phyloP scores from a whole-genome alignment of 106 monocot species.

The Dioscorea alata region DNA sequence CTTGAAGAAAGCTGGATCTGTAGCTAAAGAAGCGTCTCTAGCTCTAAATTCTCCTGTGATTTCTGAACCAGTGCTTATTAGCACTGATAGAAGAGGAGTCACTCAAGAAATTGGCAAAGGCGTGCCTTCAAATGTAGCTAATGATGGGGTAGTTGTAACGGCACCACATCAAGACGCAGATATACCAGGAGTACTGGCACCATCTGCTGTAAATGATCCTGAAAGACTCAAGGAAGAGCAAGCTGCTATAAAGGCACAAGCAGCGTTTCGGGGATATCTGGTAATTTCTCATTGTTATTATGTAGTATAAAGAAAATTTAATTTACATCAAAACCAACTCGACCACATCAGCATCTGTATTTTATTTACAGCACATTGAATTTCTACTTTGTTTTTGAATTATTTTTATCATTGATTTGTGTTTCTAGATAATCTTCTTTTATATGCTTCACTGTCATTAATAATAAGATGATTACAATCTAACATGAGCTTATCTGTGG shows the following conservation, averaged over 20 bases:
- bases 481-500: too few relatives aligned
- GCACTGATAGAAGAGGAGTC: conserved; percentile 25
- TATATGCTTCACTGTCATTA: too few relatives aligned
- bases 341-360: neutral
- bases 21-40: conserved; percentile 22
- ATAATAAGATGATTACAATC: too few relatives aligned
- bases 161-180: conserved; percentile 15
- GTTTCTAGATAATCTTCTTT: too few relatives aligned
- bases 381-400: too few relatives aligned
- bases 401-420: too few relatives aligned
- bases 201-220: conserved; percentile 18
- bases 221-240: conserved; percentile 46
- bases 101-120: conserved; percentile 24
- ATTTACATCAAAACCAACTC: neutral
- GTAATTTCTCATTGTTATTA: conserved; percentile 23
- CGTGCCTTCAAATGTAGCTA: conserved; percentile 19
- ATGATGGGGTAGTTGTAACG: conserved; percentile 13
- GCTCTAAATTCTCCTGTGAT: conserved; percentile 52
- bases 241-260: conserved; percentile 78
- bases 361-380: too few relatives aligned
- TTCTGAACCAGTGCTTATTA: conserved; percentile 58
- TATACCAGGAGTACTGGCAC: conserved; percentile 13
- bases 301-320: neutral
- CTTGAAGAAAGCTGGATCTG: conserved; percentile 39
- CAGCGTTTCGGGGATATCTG: conserved; percentile 91